phyloP scores from a whole-genome alignment of 768 basidiomycete genomes.

The Auricularia sp. region DNA sequence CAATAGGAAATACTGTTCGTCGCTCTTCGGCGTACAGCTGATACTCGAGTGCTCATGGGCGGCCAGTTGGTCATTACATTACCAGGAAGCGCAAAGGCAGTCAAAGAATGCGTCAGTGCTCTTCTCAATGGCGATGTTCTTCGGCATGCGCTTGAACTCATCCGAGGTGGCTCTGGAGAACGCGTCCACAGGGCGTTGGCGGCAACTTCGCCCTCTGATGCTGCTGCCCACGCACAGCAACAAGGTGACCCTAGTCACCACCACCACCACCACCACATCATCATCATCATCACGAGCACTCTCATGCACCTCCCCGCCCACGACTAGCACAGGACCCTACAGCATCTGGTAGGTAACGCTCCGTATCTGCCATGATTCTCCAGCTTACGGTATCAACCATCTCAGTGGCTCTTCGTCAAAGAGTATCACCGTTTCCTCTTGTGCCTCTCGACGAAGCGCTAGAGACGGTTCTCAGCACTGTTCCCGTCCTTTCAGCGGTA shows the following conservation, averaged over 20 bases:
- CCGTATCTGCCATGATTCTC: not conserved
- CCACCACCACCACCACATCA: conserved; percentile 30
- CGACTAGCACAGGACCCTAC: conserved; percentile 64
- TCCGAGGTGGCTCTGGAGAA: conserved; percentile 57
- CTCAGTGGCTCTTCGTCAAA: conserved; percentile 58
- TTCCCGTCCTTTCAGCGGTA: conserved; percentile 31
- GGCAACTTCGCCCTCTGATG: conserved; percentile 16
- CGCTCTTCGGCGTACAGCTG: not conserved
- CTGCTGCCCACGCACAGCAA: conserved; percentile 9
- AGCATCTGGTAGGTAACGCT: conserved; percentile 42
- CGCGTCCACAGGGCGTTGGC: conserved; percentile 45
- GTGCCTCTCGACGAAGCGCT: conserved; percentile 59
- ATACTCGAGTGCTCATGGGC: not conserved
- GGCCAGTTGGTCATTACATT: conserved; percentile 56
- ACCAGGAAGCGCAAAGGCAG: conserved; percentile 80
- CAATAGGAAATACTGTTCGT: conserved; percentile 37
- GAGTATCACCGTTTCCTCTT: conserved; percentile 68
- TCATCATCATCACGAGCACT: conserved; percentile 25
- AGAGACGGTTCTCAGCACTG: conserved; percentile 40
- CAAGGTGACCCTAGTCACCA: conserved; percentile 16
- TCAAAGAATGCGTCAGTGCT: conserved; percentile 62
- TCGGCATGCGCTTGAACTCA: conserved; percentile 62
- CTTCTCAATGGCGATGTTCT: conserved; percentile 51
- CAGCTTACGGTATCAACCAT: not conserved
- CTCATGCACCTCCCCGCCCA: conserved; percentile 35